Evolutionary conservation across 352 stramenopile genomes (phyloP).

Genomic region (Globisporangium solare): DNA sequence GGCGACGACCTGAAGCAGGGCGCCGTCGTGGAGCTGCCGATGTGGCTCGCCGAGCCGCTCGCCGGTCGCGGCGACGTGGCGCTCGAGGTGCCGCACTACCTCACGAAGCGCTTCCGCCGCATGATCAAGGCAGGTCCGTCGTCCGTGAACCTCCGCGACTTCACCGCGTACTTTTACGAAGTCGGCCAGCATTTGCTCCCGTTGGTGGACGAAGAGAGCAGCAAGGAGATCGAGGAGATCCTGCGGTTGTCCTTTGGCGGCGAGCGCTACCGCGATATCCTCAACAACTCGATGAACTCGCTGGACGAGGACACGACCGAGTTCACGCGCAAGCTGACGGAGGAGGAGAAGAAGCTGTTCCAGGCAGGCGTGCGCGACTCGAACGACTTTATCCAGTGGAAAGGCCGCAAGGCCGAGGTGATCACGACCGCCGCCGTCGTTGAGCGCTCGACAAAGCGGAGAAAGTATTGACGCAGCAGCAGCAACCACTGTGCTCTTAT

Average conservation of each 20-base stretch:
- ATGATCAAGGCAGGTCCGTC: constrained; percentile 78
- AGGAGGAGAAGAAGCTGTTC: constrained; percentile 70
- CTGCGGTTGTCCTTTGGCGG: constrained; percentile 68
- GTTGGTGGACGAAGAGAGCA: constrained; percentile 38
- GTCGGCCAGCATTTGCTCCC: constrained; percentile 57
- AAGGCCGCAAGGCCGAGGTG: constrained; percentile 60
- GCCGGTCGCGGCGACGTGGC: constrained; percentile 44
- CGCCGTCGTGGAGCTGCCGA: constrained; percentile 59
- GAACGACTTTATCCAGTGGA: constrained; percentile 77
- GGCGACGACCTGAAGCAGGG: constrained; percentile 39
- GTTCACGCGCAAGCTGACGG: constrained; percentile 57
- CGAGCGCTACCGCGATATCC: constrained; percentile 67
- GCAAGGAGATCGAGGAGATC: constrained; percentile 72
- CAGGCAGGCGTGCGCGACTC: constrained; percentile 53
- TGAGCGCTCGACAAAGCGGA: constrained; percentile 55
- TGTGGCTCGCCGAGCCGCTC: constrained; percentile 72
- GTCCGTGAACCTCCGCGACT: constrained; percentile 72
- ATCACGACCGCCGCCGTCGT: constrained; percentile 55
- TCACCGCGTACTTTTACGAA: constrained; percentile 69
- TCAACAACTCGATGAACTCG: constrained; percentile 85
- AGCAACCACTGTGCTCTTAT: too few relatives aligned
- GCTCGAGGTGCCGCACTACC: constrained; percentile 52
- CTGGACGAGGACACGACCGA: constrained; percentile 82
- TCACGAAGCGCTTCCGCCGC: constrained; percentile 69
- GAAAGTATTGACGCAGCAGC: constrained; percentile 26